Evolutionary conservation across 2,329 filamentous ascomycete genomes (phyloP), one percentile per base, ranked within the genome.

Genomic region (Colletotrichum euphorbiae): DNA sequence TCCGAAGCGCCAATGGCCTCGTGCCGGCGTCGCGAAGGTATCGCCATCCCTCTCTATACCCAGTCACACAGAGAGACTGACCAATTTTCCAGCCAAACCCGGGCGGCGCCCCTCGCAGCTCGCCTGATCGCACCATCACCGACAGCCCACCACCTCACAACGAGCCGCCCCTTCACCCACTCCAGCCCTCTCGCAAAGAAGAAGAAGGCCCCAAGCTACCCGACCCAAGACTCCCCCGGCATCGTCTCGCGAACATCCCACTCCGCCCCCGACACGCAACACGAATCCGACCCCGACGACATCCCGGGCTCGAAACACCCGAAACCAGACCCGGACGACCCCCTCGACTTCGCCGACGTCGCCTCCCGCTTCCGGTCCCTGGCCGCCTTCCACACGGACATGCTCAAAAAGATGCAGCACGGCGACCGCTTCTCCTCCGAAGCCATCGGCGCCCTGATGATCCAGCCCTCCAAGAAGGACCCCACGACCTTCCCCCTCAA

Each of bases 371-470:
- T 82, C 67, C 69, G 73, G 19, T 77, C 78, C 67, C 75, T 80
- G 45, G 81, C 82, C 62, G 74, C 77, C 59, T 81, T 82, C 76
- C 84, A 80, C 77, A 74, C 73, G 33, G 76, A 77, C 43, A 64
- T 72, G 48, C 77, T 84, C 66, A 77, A 82, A 68, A 80, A 81
- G 72, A 75, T 86, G 46, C 79, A 80, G 31, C 71, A 76, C 38
- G 85, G 84, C 71, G 83, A 84, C 31, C 82, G 83, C 67, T 87
- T 87, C 81, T 85, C 84, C 79, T 81, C 83, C 6, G 81, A 83
- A 72, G 74, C 74, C 62, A 77, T 88, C 56, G 84, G 84, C 71
- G 77, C 80, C 19, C 77, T 87, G 42, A 74, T 75, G 28, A 81
- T 87, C 36, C 70, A 72, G 55, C 74, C 77, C 15, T 74, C 78